Evolutionary conservation across 306 rosid genomes (phyloP).

Genomic region (Vigna reflexopilosa): DNA sequence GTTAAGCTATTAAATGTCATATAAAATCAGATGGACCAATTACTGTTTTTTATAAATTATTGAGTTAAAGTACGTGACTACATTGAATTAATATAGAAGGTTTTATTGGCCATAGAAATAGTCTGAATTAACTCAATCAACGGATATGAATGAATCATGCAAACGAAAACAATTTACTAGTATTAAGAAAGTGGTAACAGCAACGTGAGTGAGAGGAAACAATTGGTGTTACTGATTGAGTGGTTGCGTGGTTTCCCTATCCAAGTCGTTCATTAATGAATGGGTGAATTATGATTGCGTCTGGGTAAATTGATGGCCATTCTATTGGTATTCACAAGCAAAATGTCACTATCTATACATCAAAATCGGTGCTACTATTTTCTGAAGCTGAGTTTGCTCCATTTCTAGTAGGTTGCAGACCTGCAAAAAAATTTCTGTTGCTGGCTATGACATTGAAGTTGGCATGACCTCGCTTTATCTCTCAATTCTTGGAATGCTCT

Average conservation of each 20-base stretch:
- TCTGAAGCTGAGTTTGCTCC: slow-evolving; percentile 82
- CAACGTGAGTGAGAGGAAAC: slow-evolving; percentile 3
- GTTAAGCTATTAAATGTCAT: no score
- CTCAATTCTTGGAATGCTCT: slow-evolving; percentile 89
- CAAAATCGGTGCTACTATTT: slow-evolving; percentile 47
- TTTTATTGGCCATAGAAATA: not conserved
- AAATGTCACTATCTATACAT: slow-evolving; percentile 60
- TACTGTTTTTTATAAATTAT: no score
- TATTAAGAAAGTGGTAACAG: not conserved
- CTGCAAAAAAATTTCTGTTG: slow-evolving; percentile 69
- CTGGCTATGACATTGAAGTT: slow-evolving; percentile 76
- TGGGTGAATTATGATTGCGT: slow-evolving; percentile 29
- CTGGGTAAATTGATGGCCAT: slow-evolving; percentile 9
- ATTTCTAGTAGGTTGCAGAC: slow-evolving; percentile 65
- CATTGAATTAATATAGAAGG: not conserved
- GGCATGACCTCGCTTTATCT: slow-evolving; percentile 85
- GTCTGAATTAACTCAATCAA: not conserved
- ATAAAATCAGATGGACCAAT: no score
- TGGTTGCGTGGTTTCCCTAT: slow-evolving; percentile 10
- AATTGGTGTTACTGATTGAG: not conserved
- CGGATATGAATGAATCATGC: not conserved
- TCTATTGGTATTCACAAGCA: slow-evolving; percentile 48
- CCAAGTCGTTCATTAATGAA: slow-evolving; percentile 9
- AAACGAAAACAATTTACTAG: not conserved
- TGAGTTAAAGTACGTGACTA: not conserved